Conservation (phyloP, 176 grass and related monocot genomes). For the Cenchrus purpureus region DNA sequence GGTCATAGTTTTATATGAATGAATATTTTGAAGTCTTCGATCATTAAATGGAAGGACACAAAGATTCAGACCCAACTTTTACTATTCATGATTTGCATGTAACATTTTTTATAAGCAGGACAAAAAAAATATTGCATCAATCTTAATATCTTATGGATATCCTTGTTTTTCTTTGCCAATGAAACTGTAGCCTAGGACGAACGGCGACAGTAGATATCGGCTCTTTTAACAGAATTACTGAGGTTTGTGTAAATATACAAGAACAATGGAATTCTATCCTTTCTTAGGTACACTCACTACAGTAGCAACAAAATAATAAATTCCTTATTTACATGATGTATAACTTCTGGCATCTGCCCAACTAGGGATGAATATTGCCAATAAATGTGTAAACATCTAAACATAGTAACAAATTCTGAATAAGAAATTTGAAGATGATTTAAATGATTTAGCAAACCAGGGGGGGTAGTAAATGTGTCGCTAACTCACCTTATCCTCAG, state of each 20-base stretch:
- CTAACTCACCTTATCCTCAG: constrained; percentile 33
- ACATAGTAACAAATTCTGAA: no score
- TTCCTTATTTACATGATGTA: neutral
- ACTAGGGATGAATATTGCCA: neutral
- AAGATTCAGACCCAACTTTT: neutral
- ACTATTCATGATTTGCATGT: neutral
- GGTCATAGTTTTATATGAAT: neutral
- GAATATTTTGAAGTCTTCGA: neutral
- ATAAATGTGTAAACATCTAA: no score
- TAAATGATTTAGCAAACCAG: neutral
- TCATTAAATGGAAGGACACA: neutral
- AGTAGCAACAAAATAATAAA: no score
- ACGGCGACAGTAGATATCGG: neutral
- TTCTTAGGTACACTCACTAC: neutral
- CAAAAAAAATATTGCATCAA: neutral
- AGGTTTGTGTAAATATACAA: neutral
- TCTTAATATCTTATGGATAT: neutral
- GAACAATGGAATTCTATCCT: neutral
- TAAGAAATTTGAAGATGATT: neutral
- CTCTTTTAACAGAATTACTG: neutral
- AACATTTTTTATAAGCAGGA: neutral
- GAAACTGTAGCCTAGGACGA: neutral
- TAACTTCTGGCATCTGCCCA: neutral
- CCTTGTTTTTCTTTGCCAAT: neutral
- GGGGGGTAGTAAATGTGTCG: neutral